phyloP scores from a whole-genome alignment of 306 rosid species.

The Benincasa hispida region DNA sequence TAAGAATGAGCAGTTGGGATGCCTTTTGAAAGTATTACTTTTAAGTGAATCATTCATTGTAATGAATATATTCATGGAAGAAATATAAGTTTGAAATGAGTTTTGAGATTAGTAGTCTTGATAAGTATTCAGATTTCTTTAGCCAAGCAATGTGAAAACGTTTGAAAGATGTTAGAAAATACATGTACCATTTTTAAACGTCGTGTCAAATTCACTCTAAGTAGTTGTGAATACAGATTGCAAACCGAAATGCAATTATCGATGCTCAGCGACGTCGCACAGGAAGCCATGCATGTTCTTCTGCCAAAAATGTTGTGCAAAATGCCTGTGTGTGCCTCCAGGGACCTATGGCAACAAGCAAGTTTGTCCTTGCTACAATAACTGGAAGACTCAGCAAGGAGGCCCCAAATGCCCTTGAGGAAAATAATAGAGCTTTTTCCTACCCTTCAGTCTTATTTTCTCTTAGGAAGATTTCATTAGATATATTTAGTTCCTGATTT shows the following conservation, averaged over 20 bases:
- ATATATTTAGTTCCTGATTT: background rate
- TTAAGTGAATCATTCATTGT: background rate
- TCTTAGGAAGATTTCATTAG: background rate
- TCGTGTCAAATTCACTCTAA: background rate
- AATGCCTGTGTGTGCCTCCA: constrained; percentile 75
- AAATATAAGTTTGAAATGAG: too few species aligned
- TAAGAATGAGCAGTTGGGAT: background rate
- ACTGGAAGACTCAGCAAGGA: constrained; percentile 93
- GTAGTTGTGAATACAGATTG: constrained; percentile 34
- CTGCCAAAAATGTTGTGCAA: constrained; percentile 78
- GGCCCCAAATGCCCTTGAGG: constrained; percentile 72
- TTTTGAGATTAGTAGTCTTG: background rate
- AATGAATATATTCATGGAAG: background rate
- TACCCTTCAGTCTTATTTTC: too few species aligned
- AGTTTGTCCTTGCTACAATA: constrained; percentile 80
- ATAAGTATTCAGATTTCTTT: background rate
- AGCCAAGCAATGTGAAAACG: background rate
- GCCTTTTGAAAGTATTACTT: background rate
- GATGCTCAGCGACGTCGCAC: constrained; percentile 86
- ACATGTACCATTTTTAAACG: background rate
- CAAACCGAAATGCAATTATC: constrained; percentile 40
- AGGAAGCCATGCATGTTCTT: constrained; percentile 92
- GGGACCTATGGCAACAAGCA: constrained; percentile 73
- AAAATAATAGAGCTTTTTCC: too few species aligned
- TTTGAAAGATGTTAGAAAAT: too few species aligned